Evolutionary conservation across 2,329 filamentous ascomycete species (phyloP), one percentile per base, ranked within the genome.

Genomic region (Didymella arachidicola): DNA sequence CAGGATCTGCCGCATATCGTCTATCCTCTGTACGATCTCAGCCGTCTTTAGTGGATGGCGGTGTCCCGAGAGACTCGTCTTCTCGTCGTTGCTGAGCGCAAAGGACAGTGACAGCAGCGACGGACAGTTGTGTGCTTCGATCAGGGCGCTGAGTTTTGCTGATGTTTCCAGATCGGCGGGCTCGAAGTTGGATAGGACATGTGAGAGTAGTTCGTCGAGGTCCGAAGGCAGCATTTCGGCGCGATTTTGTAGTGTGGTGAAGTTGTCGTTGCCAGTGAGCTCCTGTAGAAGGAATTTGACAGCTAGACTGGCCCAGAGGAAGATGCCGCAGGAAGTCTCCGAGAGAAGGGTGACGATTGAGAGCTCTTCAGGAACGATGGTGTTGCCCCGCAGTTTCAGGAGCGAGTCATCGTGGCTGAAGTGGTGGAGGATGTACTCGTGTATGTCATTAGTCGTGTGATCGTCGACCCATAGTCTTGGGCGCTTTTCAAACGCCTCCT

Each of bases 241-340:
- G 22, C 69, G 62, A 39, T 60, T 60, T 43, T 66, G 63, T 7
- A 73, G 57, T 7, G 64, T 62, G 6, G 67, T 53, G 7, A 72
- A 67, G 36, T 66, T 62, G 47, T 71, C 69, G 18, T 61, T 59
- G 36, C 66, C 64, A 8, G 60, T 62, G 8, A 62, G 57, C 19
- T 57, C 61, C 18, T 69, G 65, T 7, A 74, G 57, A 4, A 74
- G 59, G 34, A 66, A 67, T 2, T 62, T 53, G 4, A 66, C 69
- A 1, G 63, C 64, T n/a, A 74, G 46, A 14, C 59, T 62, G n/a
- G 64, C 68, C 68, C 68, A 73, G 12, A 74, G 61, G 36, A 71
- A 72, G 16, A 67, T 62, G 3, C 71, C 71, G 29, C 62, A 63
- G 1, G 66, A 60, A 32, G 70, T 71, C n/a, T 72, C 64, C 1